Percentiles rank a stretch among this genome's conserved stretches.
Conservation (phyloP, 2,329 filamentous ascomycete species). For the Pseudogymnoascus sp. region DNA sequence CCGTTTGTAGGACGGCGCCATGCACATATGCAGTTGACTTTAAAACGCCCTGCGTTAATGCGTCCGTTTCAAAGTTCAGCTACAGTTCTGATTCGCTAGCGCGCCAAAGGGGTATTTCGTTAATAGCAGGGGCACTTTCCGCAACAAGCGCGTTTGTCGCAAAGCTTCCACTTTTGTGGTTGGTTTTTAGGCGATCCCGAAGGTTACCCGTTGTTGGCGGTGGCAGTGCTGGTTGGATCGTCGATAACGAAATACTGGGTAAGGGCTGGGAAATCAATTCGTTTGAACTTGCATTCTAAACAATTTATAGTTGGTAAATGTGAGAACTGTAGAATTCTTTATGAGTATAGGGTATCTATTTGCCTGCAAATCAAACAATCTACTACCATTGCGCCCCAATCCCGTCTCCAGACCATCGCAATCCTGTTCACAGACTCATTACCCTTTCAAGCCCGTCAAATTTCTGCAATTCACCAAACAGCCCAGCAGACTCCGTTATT, state of each 20-base stretch:
- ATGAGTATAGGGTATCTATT: background rate
- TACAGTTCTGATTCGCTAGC: background rate
- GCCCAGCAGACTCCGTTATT: background rate
- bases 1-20: background rate
- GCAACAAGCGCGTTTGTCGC: background rate
- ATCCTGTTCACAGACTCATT: background rate
- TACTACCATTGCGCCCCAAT: background rate
- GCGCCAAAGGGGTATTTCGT: background rate
- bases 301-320: background rate
- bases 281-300: background rate
- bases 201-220: background rate
- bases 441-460: background rate
- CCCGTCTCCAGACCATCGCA: background rate
- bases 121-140: background rate
- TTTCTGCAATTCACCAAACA: background rate
- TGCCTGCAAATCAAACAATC: background rate
- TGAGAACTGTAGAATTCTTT: background rate
- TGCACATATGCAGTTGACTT: no score
- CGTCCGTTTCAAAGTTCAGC: background rate
- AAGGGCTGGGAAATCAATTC: background rate
- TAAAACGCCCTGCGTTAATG: no score
- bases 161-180: background rate
- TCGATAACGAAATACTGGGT: background rate
- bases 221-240: background rate
- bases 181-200: background rate